Base-by-base conservation (phyloP, 2,329 filamentous ascomycete genomes). In the Ophiostoma triangulosporum region DNA sequence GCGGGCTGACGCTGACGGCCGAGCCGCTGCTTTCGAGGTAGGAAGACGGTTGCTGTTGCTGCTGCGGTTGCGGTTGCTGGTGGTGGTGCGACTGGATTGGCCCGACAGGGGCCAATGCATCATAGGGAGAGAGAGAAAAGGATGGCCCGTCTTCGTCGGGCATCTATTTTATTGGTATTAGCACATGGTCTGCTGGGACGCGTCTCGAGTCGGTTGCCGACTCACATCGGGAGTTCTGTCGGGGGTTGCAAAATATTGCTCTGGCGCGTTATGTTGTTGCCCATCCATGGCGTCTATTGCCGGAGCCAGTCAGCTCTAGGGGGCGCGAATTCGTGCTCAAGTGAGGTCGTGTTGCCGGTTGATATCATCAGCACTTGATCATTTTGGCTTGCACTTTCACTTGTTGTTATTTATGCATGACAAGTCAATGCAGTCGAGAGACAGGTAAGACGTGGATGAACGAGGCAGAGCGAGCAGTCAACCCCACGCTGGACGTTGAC, bases 321-420 rank as follows among this genome's bases (percentile, higher is more conserved):
- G 26, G 29, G 27, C 29, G 24, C 31, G 22, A 38, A 26, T 24
- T 11, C 17, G 22, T 17, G 29, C 35, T 38, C 14, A 6, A 22
- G 14, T 20, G 27, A 9, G 32, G 22, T 54, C n/a, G 29, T 46
- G 26, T 48, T 43, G 33, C n/a, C 26, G 17, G 29, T 46, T 29
- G 7, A 29, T 46, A 49, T 27, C 15, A 20, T 33, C 22, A 31
- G 9, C 24, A 17, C 50, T 43, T 31, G 29, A 20, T 14, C 24
- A 27, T 36, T 45, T 24, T 31, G 38, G 20, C 26, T 29, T 32
- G n/a, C 22, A 17, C 20, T 43, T 14, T 35, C n/a, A 3, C 35
- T 20, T 49, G 27, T 49, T 54, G 27, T 54, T 54, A 49, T 54
- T 40, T 51, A 54, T 48, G 24, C 48, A 51, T 51, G 31, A 27